Conservation (phyloP, 306 rosid species). For the Crotalaria pallida region DNA sequence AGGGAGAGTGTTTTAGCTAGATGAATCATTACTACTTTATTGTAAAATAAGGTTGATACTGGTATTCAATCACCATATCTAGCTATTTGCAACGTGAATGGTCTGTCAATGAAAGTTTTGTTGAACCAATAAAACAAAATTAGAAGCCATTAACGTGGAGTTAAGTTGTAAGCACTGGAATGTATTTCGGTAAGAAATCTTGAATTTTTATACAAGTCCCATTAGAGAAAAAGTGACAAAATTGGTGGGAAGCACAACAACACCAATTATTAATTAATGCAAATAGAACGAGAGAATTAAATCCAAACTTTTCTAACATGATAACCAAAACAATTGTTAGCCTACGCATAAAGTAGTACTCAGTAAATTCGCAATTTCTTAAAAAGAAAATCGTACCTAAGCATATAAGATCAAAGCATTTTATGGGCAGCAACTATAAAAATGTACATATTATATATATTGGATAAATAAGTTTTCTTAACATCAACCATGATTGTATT, state of each 20-base stretch:
- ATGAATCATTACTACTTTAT: not conserved
- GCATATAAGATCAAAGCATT: not conserved
- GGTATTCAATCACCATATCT: not conserved
- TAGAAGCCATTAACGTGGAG: constrained; percentile 13
- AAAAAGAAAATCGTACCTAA: not conserved
- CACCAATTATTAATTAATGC: not conserved
- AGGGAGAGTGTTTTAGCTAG: not conserved
- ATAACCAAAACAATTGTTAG: not conserved
- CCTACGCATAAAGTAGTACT: not conserved
- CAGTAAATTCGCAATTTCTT: not conserved
- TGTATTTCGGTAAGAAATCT: constrained; percentile 2
- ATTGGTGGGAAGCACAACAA: not conserved
- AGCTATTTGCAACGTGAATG: not conserved
- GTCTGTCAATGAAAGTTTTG: not conserved
- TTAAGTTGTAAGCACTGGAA: constrained; percentile 3
- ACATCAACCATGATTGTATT: too few relatives aligned
- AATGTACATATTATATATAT: too few relatives aligned
- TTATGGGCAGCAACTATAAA: too few relatives aligned
- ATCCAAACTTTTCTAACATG: not conserved
- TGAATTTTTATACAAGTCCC: not conserved
- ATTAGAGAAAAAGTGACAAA: not conserved
- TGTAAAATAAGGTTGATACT: not conserved
- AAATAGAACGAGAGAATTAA: not conserved
- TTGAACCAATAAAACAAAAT: constrained; percentile 16
- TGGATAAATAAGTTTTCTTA: too few relatives aligned